These are phyloP conservation scores for Agrocybe pediades DNA, from an alignment of 768 basidiomycete genomes.

Conservation along the genomic window DNA sequence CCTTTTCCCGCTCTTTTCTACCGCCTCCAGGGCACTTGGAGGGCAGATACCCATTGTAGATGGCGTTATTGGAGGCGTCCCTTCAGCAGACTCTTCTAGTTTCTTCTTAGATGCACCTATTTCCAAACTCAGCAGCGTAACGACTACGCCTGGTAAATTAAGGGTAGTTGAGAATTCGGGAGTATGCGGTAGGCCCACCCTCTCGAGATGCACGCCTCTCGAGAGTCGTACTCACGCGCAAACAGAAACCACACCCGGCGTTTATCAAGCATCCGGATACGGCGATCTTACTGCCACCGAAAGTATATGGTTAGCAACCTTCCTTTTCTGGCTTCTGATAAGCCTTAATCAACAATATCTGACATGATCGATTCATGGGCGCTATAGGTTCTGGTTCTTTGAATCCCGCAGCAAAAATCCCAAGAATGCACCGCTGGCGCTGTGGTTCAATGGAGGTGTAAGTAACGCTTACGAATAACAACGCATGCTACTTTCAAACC, in stretches of 20 bases:
- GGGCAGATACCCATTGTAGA: conserved; percentile 50
- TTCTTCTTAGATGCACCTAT: neutral
- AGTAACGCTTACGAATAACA: conserved; percentile 14
- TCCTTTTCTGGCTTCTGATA: neutral
- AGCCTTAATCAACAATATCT: neutral
- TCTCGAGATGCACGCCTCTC: neutral
- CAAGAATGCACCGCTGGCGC: conserved; percentile 58
- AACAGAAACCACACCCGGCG: conserved; percentile 58
- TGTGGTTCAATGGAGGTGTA: conserved; percentile 71
- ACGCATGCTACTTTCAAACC: neutral
- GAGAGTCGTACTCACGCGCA: neutral
- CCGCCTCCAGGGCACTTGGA: conserved; percentile 15
- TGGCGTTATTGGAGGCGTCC: conserved; percentile 53
- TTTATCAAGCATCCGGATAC: conserved; percentile 65
- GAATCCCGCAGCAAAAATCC: conserved; percentile 59
- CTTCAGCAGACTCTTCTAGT: conserved; percentile 14
- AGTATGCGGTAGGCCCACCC: conserved; percentile 48
- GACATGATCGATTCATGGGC: too few species aligned
- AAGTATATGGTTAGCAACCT: conserved; percentile 52
- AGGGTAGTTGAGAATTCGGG: conserved; percentile 63
- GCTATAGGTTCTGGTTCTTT: conserved; percentile 68
- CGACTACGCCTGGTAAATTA: conserved; percentile 47
- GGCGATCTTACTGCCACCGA: conserved; percentile 56
- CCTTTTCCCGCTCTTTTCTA: conserved; percentile 4
- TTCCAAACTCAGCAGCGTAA: conserved; percentile 12